These are phyloP conservation scores for Fibroporia radiculosa DNA, from an alignment of 768 basidiomycete genomes.

Conservation along the genomic window DNA sequence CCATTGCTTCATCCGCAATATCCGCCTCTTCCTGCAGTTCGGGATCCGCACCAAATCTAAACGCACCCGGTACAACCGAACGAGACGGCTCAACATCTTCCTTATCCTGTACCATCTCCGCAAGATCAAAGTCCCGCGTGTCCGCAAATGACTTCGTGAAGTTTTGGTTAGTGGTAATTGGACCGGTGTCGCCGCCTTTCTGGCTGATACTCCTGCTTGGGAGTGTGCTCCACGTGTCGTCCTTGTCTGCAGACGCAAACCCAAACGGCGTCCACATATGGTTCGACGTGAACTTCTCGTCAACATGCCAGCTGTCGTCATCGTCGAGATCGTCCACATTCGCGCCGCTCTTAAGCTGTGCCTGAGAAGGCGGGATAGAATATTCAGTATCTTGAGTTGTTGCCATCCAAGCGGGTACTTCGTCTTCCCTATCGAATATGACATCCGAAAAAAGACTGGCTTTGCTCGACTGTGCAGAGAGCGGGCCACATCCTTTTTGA, in stretches of 20 bases:
- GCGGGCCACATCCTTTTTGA: conserved; percentile 9
- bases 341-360: conserved; percentile 1
- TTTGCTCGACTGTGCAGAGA: conserved; percentile 45
- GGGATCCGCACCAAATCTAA: conserved; percentile 5
- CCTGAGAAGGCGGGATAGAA: conserved; percentile 23
- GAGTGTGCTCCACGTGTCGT: conserved; percentile 71
- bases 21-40: conserved; percentile 15
- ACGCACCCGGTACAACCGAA: conserved; percentile 6
- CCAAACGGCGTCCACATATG: conserved; percentile 57
- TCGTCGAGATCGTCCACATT: conserved; percentile 17
- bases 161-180: conserved; percentile 8
- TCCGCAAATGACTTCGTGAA: conserved; percentile 6
- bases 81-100: conserved; percentile 12
- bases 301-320: conserved; percentile 69
- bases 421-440: conserved; percentile 41
- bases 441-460: conserved; percentile 44
- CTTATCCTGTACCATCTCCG: conserved; percentile 22
- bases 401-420: conserved; percentile 45
- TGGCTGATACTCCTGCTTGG: conserved; percentile 38
- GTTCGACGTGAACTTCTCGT: conserved; percentile 51
- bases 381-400: conserved; percentile 55
- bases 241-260: conserved; percentile 33
- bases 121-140: conserved; percentile 8
- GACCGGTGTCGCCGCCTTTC: conserved; percentile 18
- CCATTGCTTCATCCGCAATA: conserved; percentile 30